Percentiles rank a stretch among this genome's conserved stretches.
These are phyloP conservation scores for Colletotrichum zoysiae DNA, from an alignment of 2,329 filamentous ascomycete species.

Conservation along the genomic window DNA sequence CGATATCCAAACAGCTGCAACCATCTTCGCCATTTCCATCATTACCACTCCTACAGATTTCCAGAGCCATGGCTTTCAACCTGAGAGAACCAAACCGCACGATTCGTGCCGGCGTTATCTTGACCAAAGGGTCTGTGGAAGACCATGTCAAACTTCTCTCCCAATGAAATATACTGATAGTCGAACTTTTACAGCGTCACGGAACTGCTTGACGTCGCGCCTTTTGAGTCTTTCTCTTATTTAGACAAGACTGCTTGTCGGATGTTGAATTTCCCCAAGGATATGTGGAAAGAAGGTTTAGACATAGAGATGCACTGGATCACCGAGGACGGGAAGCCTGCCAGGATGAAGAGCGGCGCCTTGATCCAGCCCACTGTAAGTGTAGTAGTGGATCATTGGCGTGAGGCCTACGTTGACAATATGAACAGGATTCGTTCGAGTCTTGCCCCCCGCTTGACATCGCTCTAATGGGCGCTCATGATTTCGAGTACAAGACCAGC, in stretches of 20 bases:
- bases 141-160: neutral
- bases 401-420: neutral
- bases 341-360: conserved; percentile 46
- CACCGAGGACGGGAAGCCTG: conserved; percentile 45
- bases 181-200: conserved; percentile 45
- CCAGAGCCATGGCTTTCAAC: conserved; percentile 37
- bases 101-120: conserved; percentile 49
- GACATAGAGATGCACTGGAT: conserved; percentile 53
- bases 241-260: conserved; percentile 41
- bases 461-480: conserved; percentile 55
- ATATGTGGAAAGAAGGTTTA: conserved; percentile 42
- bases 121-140: conserved; percentile 46
- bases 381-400: neutral
- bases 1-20: too few relatives aligned
- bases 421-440: conserved; percentile 53
- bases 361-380: conserved; percentile 49
- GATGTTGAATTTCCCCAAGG: conserved; percentile 12
- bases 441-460: conserved; percentile 57
- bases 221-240: conserved; percentile 48
- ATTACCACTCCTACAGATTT: neutral
- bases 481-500: conserved; percentile 47
- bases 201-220: conserved; percentile 53
- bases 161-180: neutral
- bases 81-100: conserved; percentile 45
- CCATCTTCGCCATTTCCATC: neutral